A percentile compares a stretch with the other conserved stretches of the same genome.
These are phyloP conservation scores for Trametes maxima DNA, from an alignment of 768 basidiomycete genomes.

Conservation along the genomic window DNA sequence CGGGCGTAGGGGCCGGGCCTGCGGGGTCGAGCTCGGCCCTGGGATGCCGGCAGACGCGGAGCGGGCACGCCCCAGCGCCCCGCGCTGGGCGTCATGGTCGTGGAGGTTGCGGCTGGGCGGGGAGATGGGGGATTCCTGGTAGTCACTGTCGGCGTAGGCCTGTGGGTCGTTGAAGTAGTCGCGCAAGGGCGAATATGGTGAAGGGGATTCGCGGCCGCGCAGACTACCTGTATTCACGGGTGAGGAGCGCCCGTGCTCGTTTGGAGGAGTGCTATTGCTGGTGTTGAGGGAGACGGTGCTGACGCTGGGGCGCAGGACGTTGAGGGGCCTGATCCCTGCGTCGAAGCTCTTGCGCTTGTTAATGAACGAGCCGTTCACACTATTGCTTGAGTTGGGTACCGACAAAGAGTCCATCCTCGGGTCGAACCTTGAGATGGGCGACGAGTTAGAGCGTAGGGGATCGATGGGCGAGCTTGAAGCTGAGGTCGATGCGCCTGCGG, in stretches of 20 bases:
- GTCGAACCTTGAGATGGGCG: constrained; percentile 13
- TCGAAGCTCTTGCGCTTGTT: constrained; percentile 48
- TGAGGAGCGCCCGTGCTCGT: constrained; percentile 12
- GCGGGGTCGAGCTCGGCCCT: constrained; percentile 7
- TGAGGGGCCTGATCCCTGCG: constrained; percentile 44
- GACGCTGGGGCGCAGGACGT: constrained; percentile 33
- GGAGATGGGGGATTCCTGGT: constrained; percentile 18
- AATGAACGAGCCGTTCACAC: constrained; percentile 15
- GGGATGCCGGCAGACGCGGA: constrained; percentile 29
- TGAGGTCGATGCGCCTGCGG: constrained; percentile 13
- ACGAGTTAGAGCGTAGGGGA: constrained; percentile 23
- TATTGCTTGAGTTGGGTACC: constrained; percentile 17
- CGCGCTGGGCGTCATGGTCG: constrained; percentile 3
- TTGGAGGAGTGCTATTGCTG: constrained; percentile 8
- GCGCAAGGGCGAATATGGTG: constrained; percentile 36
- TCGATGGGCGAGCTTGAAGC: constrained; percentile 22
- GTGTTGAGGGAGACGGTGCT: constrained; percentile 20
- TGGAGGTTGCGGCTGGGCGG: constrained; percentile 6
- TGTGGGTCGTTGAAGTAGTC: constrained; percentile 33
- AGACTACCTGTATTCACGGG: neutral
- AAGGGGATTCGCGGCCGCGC: constrained; percentile 32
- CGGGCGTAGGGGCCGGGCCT: constrained; percentile 28
- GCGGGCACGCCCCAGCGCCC: constrained; percentile 22
- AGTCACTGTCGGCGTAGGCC: constrained; percentile 11
- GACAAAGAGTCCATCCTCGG: constrained; percentile 24